Base-by-base conservation (phyloP, 805 yeast species). In the Cyberlindnera samutprakarnensis region DNA sequence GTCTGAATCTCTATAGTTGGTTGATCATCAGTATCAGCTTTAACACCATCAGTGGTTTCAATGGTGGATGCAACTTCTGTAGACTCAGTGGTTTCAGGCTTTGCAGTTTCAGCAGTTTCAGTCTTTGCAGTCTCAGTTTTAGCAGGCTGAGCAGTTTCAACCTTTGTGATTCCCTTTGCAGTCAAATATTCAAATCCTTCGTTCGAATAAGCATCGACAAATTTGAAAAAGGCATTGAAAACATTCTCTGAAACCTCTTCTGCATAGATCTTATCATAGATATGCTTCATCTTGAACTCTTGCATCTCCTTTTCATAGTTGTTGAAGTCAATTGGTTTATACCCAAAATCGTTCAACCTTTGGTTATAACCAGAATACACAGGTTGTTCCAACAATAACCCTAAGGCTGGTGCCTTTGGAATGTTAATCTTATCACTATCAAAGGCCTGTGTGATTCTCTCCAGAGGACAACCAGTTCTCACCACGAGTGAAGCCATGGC, bases 331-430 rank as follows among this genome's bases (percentile, higher is more conserved):
- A 92, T 66, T 13, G 72, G 72, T 19, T 80, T 80, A 53, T 84
- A 83, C 14, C 96, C 96, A 49, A 80, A 74, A 32, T 75, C 75
- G 39, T 70, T 68, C 44, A 87, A 66, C 51, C 75, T 72, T 18
- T 67, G 62, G 57, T 92, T 92, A 56, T 81, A 85, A 11, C 83
- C 78, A 30, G 83, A 94, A 54, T 85, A 92, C 10, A 88, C 94
- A 0, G 98, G 98, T 36, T 81, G 76, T 51, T 92, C 97, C 38
- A 92, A 68, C 31, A 92, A 62, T 35, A 92, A 65, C 1, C 98
- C 98, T 39, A 92, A 66, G 18, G 97, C 95, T 4, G 98, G 98
- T 0, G 97, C 98, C 58, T 92, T 92, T 35, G 98, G 98, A 42
- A 92, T 83, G 51, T 88, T 87, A 41, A 92, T 71, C 49, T 78